Conservation (phyloP, 805 yeast genomes). For the Metschnikowia drakensbergensis region DNA sequence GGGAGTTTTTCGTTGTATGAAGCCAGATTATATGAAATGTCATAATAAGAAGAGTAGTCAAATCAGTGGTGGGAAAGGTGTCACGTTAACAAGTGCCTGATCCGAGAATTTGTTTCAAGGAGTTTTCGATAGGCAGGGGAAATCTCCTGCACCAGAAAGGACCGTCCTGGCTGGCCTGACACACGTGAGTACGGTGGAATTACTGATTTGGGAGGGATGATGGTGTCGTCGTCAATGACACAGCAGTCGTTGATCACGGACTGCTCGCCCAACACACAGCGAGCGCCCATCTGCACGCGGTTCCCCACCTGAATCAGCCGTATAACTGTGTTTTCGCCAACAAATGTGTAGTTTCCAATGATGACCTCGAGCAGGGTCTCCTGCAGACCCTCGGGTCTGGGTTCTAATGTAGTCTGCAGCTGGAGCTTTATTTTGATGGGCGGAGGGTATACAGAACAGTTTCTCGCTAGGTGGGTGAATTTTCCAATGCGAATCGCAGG, state of each 20-base stretch:
- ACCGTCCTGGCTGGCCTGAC: constrained; percentile 34
- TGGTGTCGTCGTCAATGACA: constrained; percentile 38
- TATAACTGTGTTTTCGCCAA: constrained; percentile 35
- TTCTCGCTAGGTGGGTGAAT: constrained; percentile 36
- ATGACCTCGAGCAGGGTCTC: constrained; percentile 16
- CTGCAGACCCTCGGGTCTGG: not conserved
- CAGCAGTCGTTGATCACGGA: constrained; percentile 51
- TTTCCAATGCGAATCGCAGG: constrained; percentile 44
- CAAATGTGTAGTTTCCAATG: constrained; percentile 46
- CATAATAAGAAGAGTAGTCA: no score
- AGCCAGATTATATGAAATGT: no score
- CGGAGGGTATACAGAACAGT: constrained; percentile 31
- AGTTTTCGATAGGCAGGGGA: constrained; percentile 31
- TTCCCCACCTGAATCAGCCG: constrained; percentile 43
- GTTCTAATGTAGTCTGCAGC: no score
- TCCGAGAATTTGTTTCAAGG: constrained; percentile 35
- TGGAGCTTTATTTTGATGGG: not conserved
- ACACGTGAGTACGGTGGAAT: constrained; percentile 55
- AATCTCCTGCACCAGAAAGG: constrained; percentile 24
- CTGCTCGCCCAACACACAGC: constrained; percentile 34
- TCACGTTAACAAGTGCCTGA: constrained; percentile 13
- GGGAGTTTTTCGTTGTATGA: not conserved
- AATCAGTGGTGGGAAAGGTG: no score
- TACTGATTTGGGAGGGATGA: constrained; percentile 39
- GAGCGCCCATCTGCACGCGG: constrained; percentile 44